Evolutionary conservation across 164 flowering plant genomes (phyloP).

Genomic region (Stephania yunnanensis): DNA sequence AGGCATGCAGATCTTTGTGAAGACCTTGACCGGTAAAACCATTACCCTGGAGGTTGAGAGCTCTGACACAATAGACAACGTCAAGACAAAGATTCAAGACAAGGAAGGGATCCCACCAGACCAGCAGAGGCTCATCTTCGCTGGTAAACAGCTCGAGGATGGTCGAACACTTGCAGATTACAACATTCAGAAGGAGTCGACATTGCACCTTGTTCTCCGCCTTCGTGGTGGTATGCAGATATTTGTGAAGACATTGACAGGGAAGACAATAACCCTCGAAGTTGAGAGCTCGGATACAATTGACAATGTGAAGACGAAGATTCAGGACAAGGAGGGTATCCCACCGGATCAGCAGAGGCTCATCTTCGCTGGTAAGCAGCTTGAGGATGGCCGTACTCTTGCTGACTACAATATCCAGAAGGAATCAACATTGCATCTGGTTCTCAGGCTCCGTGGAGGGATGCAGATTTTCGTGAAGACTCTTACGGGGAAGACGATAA

Average conservation of each 20-base stretch:
- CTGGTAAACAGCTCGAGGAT: not conserved
- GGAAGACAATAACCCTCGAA: not conserved
- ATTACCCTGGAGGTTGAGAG: not conserved
- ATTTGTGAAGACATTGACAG: not conserved
- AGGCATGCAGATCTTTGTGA: constrained; percentile 11
- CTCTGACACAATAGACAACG: not conserved
- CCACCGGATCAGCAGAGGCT: constrained; percentile 50
- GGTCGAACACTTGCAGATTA: not conserved
- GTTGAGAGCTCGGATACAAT: not conserved
- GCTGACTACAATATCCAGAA: constrained; percentile 2
- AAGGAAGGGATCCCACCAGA: not conserved
- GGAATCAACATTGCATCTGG: not conserved
- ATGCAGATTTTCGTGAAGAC: constrained; percentile 15
- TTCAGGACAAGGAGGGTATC: constrained; percentile 1
- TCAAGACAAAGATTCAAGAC: not conserved
- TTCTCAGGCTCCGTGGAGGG: not conserved
- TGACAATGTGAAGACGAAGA: not conserved
- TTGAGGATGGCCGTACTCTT: not conserved
- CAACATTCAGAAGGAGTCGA: not conserved
- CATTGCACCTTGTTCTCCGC: not conserved
- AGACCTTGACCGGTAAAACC: constrained; percentile 11
- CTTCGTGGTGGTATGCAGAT: constrained; percentile 1
- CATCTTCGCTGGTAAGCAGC: constrained; percentile 26
- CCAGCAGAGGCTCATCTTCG: constrained; percentile 7
- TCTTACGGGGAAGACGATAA: constrained; percentile 4